These are phyloP conservation scores for Favolaschia claudopus DNA, from an alignment of 768 basidiomycete species.

Conservation along the genomic window DNA sequence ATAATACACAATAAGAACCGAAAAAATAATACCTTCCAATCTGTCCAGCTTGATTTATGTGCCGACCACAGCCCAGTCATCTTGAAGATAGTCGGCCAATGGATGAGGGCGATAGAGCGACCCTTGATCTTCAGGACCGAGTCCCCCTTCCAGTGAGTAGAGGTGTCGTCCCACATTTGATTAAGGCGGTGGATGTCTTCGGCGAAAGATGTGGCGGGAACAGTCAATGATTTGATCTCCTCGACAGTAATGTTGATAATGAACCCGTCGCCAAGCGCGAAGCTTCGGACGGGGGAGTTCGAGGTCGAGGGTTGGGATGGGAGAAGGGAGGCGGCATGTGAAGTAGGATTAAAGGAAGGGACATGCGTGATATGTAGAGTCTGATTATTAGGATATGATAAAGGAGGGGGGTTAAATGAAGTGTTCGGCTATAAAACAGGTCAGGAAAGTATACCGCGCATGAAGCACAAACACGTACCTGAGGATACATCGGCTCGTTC, in stretches of 20 bases:
- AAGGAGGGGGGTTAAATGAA: too few relatives aligned
- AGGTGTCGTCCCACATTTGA: slow-evolving; percentile 36
- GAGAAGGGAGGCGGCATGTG: background rate
- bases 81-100: slow-evolving; percentile 13
- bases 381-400: too few relatives aligned
- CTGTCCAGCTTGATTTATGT: slow-evolving; percentile 19
- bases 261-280: background rate
- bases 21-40: slow-evolving; percentile 23
- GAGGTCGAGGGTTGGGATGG: background rate
- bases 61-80: slow-evolving; percentile 10
- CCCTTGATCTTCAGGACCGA: slow-evolving; percentile 29
- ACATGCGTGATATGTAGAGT: too few relatives aligned
- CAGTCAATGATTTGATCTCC: background rate
- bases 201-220: slow-evolving; percentile 29
- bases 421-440: too few relatives aligned
- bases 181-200: slow-evolving; percentile 28
- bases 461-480: too few relatives aligned
- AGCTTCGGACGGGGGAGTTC: background rate
- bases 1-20: background rate
- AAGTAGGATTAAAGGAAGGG: too few relatives aligned
- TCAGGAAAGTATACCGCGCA: too few relatives aligned
- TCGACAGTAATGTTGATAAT: background rate
- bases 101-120: slow-evolving; percentile 7
- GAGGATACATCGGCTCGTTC: too few relatives aligned
- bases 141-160: slow-evolving; percentile 22